A percentile compares a stretch with the other conserved stretches of the same genome.
Conservation (phyloP, 345 rosid genomes). For the Conringia planisiliqua region DNA sequence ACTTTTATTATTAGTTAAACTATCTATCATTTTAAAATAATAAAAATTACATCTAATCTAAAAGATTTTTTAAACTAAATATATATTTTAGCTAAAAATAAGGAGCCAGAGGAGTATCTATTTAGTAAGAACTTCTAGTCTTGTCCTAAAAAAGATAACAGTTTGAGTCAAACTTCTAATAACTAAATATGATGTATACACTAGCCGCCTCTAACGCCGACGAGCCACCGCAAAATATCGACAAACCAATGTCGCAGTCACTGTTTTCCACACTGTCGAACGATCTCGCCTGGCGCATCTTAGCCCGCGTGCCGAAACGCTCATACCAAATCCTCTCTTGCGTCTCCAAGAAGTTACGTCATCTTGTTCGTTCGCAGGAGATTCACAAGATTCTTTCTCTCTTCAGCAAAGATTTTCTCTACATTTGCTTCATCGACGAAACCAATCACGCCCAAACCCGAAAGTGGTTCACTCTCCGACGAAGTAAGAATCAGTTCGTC, state of each 20-base stretch:
- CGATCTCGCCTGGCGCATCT: neutral
- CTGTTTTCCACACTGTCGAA: neutral
- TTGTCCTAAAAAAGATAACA: too few species aligned
- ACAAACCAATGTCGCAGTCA: neutral
- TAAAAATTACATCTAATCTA: too few species aligned
- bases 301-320: neutral
- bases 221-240: neutral
- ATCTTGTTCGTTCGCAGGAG: neutral
- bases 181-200: too few species aligned
- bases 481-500: neutral
- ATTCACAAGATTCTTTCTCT: neutral
- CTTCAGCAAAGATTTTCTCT: neutral
- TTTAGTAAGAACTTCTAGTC: too few species aligned
- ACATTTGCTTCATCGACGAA: neutral
- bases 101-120: too few species aligned
- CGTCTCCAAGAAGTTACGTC: neutral
- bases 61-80: too few species aligned
- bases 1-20: too few species aligned
- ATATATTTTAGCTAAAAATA: too few species aligned
- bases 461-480: neutral
- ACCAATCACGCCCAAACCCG: neutral
- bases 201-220: neutral
- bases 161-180: too few species aligned
- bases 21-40: too few species aligned
- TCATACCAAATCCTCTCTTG: neutral